Evolutionary conservation across 306 rosid genomes (phyloP).

Genomic region (Benincasa hispida): DNA sequence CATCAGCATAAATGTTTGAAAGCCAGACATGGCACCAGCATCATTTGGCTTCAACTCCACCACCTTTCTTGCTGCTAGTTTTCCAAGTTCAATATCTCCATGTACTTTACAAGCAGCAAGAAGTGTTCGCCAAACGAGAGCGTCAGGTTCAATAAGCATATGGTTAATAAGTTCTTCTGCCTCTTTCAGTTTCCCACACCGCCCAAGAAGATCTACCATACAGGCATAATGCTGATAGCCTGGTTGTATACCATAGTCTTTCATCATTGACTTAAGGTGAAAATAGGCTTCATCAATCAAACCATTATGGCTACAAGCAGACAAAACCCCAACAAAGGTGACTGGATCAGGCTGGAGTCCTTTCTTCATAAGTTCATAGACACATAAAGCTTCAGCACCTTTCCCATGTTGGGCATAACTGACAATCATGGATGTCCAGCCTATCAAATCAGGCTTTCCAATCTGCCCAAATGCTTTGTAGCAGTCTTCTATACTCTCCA

Average conservation of each 20-base stretch:
- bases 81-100: conserved; percentile 58
- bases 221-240: conserved; percentile 59
- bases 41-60: conserved; percentile 47
- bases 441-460: conserved; percentile 50
- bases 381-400: conserved; percentile 55
- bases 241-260: conserved; percentile 41
- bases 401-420: conserved; percentile 75
- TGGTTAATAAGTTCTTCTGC: conserved; percentile 42
- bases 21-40: conserved; percentile 42
- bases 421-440: conserved; percentile 63
- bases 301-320: conserved; percentile 63
- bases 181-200: conserved; percentile 54
- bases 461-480: conserved; percentile 46
- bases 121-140: conserved; percentile 62
- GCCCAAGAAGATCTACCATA: conserved; percentile 68
- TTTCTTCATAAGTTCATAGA: conserved; percentile 47
- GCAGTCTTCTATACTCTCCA: conserved; percentile 63
- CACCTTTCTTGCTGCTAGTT: conserved; percentile 44
- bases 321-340: conserved; percentile 64
- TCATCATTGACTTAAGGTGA: conserved; percentile 46
- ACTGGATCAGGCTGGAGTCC: conserved; percentile 63
- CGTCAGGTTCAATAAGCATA: conserved; percentile 47
- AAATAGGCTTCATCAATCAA: conserved; percentile 62
- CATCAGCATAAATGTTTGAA: conserved; percentile 67
- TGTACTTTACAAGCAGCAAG: conserved; percentile 71